Evolutionary conservation across 1,139 yeast species (phyloP).

Genomic region (Kodamaea alishanica): DNA sequence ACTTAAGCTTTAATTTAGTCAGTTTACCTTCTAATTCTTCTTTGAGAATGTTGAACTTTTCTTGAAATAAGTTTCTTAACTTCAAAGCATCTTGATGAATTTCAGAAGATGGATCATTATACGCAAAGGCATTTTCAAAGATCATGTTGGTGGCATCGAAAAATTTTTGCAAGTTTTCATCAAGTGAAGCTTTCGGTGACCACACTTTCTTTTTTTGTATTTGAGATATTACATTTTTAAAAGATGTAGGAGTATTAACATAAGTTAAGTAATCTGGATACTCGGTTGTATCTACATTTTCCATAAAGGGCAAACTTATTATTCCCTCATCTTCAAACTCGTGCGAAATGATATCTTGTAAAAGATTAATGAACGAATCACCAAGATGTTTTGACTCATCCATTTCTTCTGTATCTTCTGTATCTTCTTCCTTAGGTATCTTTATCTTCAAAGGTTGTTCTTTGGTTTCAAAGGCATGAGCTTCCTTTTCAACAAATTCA

Average conservation of each 20-base stretch:
- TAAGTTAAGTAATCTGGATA: constrained; percentile 60
- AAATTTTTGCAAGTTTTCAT: constrained; percentile 46
- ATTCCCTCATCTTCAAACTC: constrained; percentile 42
- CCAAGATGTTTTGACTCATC: constrained; percentile 19
- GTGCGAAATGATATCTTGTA: constrained; percentile 40
- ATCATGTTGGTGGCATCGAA: constrained; percentile 47
- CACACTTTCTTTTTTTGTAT: constrained; percentile 42
- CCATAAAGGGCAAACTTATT: constrained; percentile 55
- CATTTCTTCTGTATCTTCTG: constrained; percentile 7
- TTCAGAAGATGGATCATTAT: constrained; percentile 53
- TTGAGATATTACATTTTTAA: constrained; percentile 41
- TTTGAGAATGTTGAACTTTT: constrained; percentile 27
- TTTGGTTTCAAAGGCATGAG: constrained; percentile 21
- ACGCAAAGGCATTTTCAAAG: constrained; percentile 55
- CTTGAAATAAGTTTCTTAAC: constrained; percentile 35
- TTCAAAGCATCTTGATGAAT: constrained; percentile 55
- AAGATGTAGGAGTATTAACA: constrained; percentile 55
- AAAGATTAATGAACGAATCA: constrained; percentile 20
- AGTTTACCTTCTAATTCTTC: constrained; percentile 16
- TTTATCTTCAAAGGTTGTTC: constrained; percentile 19
- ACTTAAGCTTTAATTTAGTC: constrained; percentile 26
- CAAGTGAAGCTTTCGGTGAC: constrained; percentile 22
- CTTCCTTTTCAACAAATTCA: constrained; percentile 43
- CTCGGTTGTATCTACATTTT: constrained; percentile 50
- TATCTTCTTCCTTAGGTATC: constrained; percentile 17